These are phyloP conservation scores for Climacium dendroides DNA, from an alignment of 225 moss, liverwort and hornwort genomes.

Conservation along the genomic window DNA sequence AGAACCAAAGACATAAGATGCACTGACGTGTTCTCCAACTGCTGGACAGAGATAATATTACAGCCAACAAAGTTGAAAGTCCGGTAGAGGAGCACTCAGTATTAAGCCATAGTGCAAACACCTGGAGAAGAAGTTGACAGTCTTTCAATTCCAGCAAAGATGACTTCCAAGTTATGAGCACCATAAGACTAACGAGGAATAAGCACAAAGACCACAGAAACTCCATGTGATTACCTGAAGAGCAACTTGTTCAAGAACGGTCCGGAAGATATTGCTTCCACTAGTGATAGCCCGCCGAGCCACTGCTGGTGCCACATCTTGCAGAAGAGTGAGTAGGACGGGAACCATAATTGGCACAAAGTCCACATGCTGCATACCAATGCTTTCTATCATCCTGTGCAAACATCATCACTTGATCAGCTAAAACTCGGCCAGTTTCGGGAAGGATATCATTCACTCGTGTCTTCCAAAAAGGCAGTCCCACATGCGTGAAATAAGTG, in stretches of 20 bases:
- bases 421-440: background rate
- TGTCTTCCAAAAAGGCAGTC: background rate
- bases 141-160: background rate
- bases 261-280: constrained; percentile 81
- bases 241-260: constrained; percentile 80
- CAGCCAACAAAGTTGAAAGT: background rate
- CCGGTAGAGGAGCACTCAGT: background rate
- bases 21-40: background rate
- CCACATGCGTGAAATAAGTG: background rate
- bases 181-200: background rate
- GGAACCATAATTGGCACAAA: constrained; percentile 75
- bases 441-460: background rate
- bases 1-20: background rate
- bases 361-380: constrained; percentile 62
- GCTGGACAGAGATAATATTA: background rate
- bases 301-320: constrained; percentile 80
- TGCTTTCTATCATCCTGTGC: constrained; percentile 90
- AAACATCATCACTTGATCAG: constrained; percentile 1
- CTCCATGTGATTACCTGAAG: constrained; percentile 41
- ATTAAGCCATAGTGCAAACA: background rate
- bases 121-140: background rate
- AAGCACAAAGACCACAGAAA: background rate
- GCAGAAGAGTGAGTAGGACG: constrained; percentile 67
- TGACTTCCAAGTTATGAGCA: background rate
- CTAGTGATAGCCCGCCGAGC: constrained; percentile 88